These are phyloP conservation scores for Sporothrix protearum DNA, from an alignment of 2,329 filamentous ascomycete species.

Conservation along the genomic window DNA sequence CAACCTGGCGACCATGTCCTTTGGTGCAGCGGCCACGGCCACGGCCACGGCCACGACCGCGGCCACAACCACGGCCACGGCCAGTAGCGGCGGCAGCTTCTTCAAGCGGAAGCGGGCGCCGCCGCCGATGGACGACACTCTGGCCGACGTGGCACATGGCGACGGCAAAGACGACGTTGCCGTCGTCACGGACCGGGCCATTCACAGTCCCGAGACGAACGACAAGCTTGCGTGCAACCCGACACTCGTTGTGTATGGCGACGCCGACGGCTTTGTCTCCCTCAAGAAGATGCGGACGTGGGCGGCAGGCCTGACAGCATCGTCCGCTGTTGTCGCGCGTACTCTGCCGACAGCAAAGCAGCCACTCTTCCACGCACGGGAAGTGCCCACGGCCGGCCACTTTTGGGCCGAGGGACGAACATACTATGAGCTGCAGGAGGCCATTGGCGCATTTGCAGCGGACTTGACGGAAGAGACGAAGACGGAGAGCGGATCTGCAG, in stretches of 20 bases:
- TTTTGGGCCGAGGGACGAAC: constrained; percentile 52
- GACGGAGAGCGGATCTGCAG: neutral
- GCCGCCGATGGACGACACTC: constrained; percentile 12
- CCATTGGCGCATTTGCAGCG: constrained; percentile 34
- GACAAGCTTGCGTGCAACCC: constrained; percentile 55
- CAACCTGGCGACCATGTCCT: constrained; percentile 60
- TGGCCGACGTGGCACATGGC: neutral
- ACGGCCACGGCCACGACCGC: constrained; percentile 21
- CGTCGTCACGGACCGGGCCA: neutral
- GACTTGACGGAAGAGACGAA: constrained; percentile 24
- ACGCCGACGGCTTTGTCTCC: constrained; percentile 69
- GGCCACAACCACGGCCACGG: too few relatives aligned
- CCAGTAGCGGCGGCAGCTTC: neutral
- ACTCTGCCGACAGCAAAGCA: neutral
- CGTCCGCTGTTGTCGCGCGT: constrained; percentile 24
- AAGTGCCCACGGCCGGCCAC: constrained; percentile 49
- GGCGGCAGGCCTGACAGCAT: constrained; percentile 48
- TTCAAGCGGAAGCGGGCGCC: constrained; percentile 23
- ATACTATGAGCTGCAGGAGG: constrained; percentile 35
- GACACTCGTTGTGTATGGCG: constrained; percentile 71
- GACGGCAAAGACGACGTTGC: neutral
- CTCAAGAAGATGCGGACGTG: constrained; percentile 63
- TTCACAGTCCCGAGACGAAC: constrained; percentile 36
- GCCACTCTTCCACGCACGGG: constrained; percentile 41
- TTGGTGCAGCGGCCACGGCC: constrained; percentile 35